Conservation (phyloP, 106 monocot species). For the Platanthera guangdongensis region DNA sequence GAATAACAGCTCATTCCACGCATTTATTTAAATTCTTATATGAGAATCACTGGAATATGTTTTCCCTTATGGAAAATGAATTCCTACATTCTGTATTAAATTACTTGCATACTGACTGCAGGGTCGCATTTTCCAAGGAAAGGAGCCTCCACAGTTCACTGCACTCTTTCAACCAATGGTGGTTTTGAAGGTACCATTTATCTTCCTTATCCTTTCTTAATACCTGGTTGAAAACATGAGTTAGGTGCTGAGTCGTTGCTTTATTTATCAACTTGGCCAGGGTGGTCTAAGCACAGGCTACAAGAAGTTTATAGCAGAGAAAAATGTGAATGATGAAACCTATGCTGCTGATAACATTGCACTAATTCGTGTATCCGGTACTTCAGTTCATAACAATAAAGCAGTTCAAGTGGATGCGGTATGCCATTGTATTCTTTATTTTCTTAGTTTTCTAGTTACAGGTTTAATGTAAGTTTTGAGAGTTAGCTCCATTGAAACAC, state of each 20-base stretch:
- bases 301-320: conserved; percentile 69
- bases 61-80: neutral
- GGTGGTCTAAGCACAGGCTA: conserved; percentile 88
- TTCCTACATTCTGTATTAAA: neutral
- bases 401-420: conserved; percentile 93
- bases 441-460: neutral
- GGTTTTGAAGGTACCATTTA: conserved; percentile 62
- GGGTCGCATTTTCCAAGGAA: conserved; percentile 89
- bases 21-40: neutral
- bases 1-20: neutral
- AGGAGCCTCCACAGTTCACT: conserved; percentile 91
- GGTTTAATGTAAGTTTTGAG: neutral
- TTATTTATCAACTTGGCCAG: conserved; percentile 23
- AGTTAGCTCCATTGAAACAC: neutral
- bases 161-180: conserved; percentile 96
- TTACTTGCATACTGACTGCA: conserved; percentile 17
- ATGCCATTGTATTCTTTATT: conserved; percentile 12
- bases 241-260: neutral
- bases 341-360: conserved; percentile 73
- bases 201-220: neutral
- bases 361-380: conserved; percentile 69
- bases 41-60: neutral
- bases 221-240: neutral
- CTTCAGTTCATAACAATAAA: conserved; percentile 77
- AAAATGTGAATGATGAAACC: conserved; percentile 67